Percentiles rank a stretch among this genome's conserved stretches.
Conservation (phyloP, 148 eudicot genomes). For the Nepenthes gracilis region DNA sequence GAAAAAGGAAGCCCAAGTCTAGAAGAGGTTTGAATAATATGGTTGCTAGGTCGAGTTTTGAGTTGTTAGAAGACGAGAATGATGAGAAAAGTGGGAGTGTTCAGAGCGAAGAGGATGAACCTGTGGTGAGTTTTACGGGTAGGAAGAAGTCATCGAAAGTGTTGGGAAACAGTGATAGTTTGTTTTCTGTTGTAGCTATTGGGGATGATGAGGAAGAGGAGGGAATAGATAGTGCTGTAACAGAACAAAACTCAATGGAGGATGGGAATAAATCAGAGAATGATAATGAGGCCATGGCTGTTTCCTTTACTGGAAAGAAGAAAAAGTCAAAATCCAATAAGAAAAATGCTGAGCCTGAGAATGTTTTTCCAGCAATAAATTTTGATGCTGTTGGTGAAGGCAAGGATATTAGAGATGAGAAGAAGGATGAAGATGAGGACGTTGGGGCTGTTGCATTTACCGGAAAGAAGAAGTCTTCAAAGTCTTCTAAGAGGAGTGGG, state of each 20-base stretch:
- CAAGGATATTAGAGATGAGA: conserved; percentile 17
- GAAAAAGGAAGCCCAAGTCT: conserved; percentile 52
- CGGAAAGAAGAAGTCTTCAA: conserved; percentile 67
- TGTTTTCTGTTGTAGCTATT: conserved; percentile 27
- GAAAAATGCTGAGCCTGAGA: conserved; percentile 5
- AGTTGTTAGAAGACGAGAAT: conserved; percentile 42
- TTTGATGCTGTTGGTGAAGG: conserved; percentile 27
- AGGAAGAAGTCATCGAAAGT: conserved; percentile 22
- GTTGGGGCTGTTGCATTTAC: conserved; percentile 28
- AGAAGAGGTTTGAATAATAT: conserved; percentile 11
- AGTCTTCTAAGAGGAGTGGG: conserved; percentile 39
- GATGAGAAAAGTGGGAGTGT: conserved; percentile 24
- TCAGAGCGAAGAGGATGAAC: conserved; percentile 30
- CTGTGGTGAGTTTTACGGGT: conserved; percentile 19
- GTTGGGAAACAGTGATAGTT: conserved; percentile 19
- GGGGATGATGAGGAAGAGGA: conserved; percentile 32
- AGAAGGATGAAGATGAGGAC: conserved; percentile 21
- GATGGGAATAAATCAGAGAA: conserved; percentile 18
- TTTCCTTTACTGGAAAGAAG: conserved; percentile 56
- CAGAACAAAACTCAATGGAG: conserved; percentile 10
- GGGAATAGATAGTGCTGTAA: conserved; percentile 15
- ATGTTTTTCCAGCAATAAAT: conserved; percentile 8
- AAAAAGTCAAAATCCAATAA: conserved; percentile 49
- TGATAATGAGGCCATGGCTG: conserved; percentile 32
- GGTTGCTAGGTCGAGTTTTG: conserved; percentile 35